Evolutionary conservation across 768 basidiomycete genomes (phyloP).

Genomic region (Peribolospora baueri): DNA sequence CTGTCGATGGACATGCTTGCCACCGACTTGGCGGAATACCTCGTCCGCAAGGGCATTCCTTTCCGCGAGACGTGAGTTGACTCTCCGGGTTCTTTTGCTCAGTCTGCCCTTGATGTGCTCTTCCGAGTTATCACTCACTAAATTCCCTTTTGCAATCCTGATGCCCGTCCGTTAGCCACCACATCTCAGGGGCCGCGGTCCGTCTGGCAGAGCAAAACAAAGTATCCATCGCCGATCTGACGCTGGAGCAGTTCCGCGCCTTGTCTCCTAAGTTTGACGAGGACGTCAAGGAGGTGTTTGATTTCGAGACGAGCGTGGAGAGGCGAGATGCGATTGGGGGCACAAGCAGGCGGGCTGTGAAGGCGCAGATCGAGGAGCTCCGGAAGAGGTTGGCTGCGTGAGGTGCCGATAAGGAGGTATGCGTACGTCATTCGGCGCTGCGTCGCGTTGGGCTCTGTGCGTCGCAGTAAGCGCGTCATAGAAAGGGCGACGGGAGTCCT

Average conservation of each 20-base stretch:
- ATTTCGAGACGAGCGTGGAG: constrained; percentile 91
- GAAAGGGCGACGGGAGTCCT: too few relatives aligned
- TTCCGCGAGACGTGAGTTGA: background rate
- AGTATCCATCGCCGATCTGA: constrained; percentile 58
- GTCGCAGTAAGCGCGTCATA: too few relatives aligned
- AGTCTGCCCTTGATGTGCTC: background rate
- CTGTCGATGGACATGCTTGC: constrained; percentile 95
- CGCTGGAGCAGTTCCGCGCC: constrained; percentile 49
- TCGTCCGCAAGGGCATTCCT: constrained; percentile 89
- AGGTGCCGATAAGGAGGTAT: too few relatives aligned
- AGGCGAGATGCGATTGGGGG: constrained; percentile 78
- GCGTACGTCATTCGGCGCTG: too few relatives aligned
- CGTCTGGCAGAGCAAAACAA: constrained; percentile 67
- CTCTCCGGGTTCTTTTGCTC: background rate
- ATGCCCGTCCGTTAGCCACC: constrained; percentile 93
- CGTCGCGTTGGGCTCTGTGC: too few relatives aligned
- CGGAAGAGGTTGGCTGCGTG: constrained; percentile 29
- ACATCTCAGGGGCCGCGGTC: constrained; percentile 88
- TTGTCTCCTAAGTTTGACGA: constrained; percentile 53
- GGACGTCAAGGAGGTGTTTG: constrained; percentile 62
- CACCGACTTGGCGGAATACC: constrained; percentile 95
- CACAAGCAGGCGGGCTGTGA: constrained; percentile 57
- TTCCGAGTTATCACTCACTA: background rate
- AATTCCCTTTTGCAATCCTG: constrained; percentile 22
- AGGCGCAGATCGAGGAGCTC: constrained; percentile 57